Conservation (phyloP, 73 alveolate species). For the Stentor roeselii region DNA sequence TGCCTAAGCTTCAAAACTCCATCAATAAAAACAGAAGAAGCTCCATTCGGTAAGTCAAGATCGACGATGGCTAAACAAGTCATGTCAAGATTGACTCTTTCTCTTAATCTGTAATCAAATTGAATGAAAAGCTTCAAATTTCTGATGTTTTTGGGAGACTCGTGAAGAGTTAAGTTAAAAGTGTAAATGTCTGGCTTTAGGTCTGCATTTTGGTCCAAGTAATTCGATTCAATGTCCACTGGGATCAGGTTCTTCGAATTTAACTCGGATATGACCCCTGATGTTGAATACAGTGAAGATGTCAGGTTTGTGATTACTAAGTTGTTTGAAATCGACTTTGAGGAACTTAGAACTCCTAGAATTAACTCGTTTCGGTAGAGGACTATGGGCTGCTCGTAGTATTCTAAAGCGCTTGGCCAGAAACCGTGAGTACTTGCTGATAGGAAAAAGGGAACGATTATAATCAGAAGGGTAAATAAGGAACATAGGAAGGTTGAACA, state of each 20-base stretch:
- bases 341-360: neutral
- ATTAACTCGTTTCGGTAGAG: neutral
- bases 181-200: neutral
- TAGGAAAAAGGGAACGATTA: slow-evolving; percentile 20
- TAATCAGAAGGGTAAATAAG: neutral
- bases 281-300: neutral
- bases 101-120: neutral
- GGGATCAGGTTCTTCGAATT: neutral
- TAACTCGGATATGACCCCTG: neutral
- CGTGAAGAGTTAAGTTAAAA: neutral
- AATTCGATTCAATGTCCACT: neutral
- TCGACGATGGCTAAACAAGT: neutral
- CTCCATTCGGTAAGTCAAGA: neutral
- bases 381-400: slow-evolving; percentile 14
- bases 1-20: neutral
- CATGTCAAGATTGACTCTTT: slow-evolving; percentile 9
- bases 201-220: neutral
- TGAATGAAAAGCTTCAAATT: neutral
- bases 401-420: neutral
- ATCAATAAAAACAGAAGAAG: neutral
- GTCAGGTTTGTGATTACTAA: neutral
- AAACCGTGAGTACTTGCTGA: neutral
- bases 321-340: neutral
- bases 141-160: neutral
- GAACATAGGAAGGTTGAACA: neutral